Evolutionary conservation across 306 rosid species (phyloP).

Genomic region (Quercus glauca): DNA sequence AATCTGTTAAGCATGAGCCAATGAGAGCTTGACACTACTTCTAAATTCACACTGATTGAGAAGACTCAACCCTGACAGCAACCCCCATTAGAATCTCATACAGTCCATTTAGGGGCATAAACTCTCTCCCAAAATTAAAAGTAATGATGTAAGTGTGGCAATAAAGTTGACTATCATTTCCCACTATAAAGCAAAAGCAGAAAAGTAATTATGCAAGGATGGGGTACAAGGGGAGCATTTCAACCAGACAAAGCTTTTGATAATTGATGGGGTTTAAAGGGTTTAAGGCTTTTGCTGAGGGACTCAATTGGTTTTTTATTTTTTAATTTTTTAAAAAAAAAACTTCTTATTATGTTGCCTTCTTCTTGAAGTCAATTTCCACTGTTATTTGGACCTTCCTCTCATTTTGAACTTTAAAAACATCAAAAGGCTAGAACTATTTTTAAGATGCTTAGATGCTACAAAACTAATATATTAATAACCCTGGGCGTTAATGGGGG

Average conservation of each 20-base stretch:
- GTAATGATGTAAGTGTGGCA: conserved; percentile 53
- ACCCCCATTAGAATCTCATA: conserved; percentile 43
- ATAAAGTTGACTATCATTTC: conserved; percentile 72
- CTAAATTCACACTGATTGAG: conserved; percentile 36
- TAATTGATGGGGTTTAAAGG: conserved; percentile 47
- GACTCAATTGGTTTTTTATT: conserved; percentile 14
- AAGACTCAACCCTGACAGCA: conserved; percentile 27
- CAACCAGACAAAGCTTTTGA: conserved; percentile 65
- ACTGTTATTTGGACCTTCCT: not conserved
- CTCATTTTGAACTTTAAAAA: conserved; percentile 14
- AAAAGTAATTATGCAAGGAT: conserved; percentile 55
- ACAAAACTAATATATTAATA: conserved; percentile 20
- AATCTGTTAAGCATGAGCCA: conserved; percentile 30
- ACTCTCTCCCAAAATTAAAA: conserved; percentile 51
- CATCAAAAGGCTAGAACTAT: not conserved
- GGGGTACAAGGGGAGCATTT: conserved; percentile 60
- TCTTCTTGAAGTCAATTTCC: conserved; percentile 32
- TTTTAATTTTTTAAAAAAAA: not conserved
- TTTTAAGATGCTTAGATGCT: conserved; percentile 9
- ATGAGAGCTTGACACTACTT: conserved; percentile 17
- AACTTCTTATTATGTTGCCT: conserved; percentile 28
- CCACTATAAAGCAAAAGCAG: conserved; percentile 82
- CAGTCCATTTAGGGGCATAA: conserved; percentile 44
- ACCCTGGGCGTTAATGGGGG: conserved; percentile 8
- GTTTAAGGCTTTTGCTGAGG: conserved; percentile 21